These are phyloP conservation scores for Penicillium hesseltinei DNA, from an alignment of 2,329 filamentous ascomycete species.

Conservation along the genomic window DNA sequence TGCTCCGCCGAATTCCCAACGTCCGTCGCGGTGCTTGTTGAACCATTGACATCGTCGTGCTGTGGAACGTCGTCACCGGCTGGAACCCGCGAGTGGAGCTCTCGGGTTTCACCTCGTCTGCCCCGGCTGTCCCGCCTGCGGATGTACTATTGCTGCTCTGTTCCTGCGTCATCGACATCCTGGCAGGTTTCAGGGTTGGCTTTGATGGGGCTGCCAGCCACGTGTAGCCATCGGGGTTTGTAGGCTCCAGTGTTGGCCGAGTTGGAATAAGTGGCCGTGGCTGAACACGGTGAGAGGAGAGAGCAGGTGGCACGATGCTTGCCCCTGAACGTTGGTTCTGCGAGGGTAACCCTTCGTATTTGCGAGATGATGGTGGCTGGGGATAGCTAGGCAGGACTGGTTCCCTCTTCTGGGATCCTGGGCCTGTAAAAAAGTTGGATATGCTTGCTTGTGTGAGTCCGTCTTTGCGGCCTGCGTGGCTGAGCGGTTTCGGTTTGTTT, in stretches of 20 bases:
- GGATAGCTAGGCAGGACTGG: constrained; percentile 7
- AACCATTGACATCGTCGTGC: constrained; percentile 40
- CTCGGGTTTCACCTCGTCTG: constrained; percentile 28
- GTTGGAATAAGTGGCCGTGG: constrained; percentile 31
- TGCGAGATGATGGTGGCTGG: constrained; percentile 12
- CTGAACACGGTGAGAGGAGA: constrained; percentile 33
- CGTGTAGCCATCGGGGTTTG: constrained; percentile 35
- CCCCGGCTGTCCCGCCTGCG: constrained; percentile 12
- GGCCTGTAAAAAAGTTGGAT: constrained; percentile 49
- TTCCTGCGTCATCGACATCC: constrained; percentile 13
- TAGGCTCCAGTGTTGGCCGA: constrained; percentile 34
- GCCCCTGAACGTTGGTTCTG: constrained; percentile 11
- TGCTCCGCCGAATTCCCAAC: constrained; percentile 43
- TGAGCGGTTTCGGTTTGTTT: constrained; percentile 30
- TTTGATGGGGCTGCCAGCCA: constrained; percentile 32
- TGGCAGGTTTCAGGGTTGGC: constrained; percentile 21
- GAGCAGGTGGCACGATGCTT: constrained; percentile 20
- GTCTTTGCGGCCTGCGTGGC: constrained; percentile 36
- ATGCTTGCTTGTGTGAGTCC: constrained; percentile 52
- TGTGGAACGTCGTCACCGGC: constrained; percentile 39
- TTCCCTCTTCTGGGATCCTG: constrained; percentile 20
- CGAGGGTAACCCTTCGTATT: constrained; percentile 9
- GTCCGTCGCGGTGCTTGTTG: constrained; percentile 37
- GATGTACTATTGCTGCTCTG: constrained; percentile 5
- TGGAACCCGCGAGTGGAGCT: constrained; percentile 23